Evolutionary conservation across 2,329 filamentous ascomycete genomes (phyloP).

Genomic region (Microsporum ferrugineum): DNA sequence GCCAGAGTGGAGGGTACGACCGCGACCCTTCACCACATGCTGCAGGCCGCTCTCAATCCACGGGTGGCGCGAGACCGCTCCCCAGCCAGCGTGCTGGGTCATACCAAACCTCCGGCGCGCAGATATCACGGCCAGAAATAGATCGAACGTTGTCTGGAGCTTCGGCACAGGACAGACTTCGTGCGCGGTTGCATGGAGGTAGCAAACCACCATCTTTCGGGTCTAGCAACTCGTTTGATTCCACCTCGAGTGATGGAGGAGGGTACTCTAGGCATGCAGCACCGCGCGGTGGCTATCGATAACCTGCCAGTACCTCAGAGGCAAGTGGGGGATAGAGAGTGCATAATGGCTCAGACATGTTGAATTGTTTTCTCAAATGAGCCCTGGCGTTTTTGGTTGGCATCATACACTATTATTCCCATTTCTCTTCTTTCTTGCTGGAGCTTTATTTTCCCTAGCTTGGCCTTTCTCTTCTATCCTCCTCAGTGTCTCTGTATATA

Average conservation of each 20-base stretch:
- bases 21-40: background rate
- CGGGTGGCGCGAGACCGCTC: slow-evolving; percentile 44
- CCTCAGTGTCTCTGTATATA: background rate
- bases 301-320: background rate
- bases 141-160: slow-evolving; percentile 34
- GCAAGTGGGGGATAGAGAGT: background rate
- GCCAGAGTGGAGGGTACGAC: background rate
- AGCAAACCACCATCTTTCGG: slow-evolving; percentile 24
- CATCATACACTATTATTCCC: background rate
- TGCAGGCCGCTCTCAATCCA: slow-evolving; percentile 9
- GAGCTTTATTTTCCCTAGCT: background rate
- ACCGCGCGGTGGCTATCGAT: background rate
- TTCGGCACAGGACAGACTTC: slow-evolving; percentile 69
- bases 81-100: slow-evolving; percentile 64
- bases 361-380: background rate
- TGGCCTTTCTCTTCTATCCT: background rate
- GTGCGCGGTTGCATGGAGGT: slow-evolving; percentile 65
- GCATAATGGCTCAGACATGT: background rate
- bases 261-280: slow-evolving; percentile 6
- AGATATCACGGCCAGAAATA: slow-evolving; percentile 29
- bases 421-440: background rate
- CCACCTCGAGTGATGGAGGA: slow-evolving; percentile 13
- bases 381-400: background rate
- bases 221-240: slow-evolving; percentile 13
- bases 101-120: slow-evolving; percentile 47